These are phyloP conservation scores for Polychytrium aggregatum DNA, from an alignment of 192 early-diverging fungal genomes.

Conservation along the genomic window DNA sequence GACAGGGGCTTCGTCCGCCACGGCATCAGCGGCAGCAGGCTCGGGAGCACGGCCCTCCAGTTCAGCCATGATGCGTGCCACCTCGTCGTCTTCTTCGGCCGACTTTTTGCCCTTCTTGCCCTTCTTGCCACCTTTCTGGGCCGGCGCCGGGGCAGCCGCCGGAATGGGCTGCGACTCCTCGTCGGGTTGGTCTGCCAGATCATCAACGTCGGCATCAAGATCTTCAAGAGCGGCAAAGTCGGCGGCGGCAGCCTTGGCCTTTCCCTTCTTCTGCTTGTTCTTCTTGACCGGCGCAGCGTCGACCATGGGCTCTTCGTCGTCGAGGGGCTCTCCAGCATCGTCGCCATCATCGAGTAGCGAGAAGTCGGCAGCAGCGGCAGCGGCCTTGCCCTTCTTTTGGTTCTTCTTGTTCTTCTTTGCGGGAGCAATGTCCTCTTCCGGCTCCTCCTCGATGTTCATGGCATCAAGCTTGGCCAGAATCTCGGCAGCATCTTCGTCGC, in stretches of 20 bases:
- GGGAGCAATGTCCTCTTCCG: constrained; percentile 1
- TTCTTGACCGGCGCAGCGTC: constrained; percentile 43
- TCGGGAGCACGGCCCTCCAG: neutral
- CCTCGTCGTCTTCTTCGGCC: neutral
- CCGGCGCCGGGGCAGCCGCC: neutral
- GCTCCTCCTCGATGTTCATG: constrained; percentile 8
- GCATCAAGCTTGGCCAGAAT: constrained; percentile 32
- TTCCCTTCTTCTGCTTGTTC: constrained; percentile 58
- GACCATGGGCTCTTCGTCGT: constrained; percentile 30
- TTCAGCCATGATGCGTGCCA: neutral
- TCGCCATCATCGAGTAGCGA: constrained; percentile 19
- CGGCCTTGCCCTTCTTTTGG: too few relatives aligned
- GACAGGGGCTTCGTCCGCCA: too few relatives aligned
- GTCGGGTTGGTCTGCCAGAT: constrained; percentile 62
- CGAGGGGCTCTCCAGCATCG: constrained; percentile 43
- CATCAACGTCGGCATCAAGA: too few relatives aligned
- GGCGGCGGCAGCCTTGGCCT: too few relatives aligned
- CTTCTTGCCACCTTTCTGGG: constrained; percentile 2
- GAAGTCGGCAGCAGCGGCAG: too few relatives aligned
- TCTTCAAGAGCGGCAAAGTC: too few relatives aligned
- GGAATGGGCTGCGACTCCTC: constrained; percentile 37
- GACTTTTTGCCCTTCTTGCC: constrained; percentile 4
- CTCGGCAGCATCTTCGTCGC: constrained; percentile 37
- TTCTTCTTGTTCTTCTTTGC: too few relatives aligned
- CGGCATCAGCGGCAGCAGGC: neutral